Evolutionary conservation across 2,329 filamentous ascomycete genomes (phyloP), one percentile per base, ranked within the genome.

Genomic region (Fusarium sp.): DNA sequence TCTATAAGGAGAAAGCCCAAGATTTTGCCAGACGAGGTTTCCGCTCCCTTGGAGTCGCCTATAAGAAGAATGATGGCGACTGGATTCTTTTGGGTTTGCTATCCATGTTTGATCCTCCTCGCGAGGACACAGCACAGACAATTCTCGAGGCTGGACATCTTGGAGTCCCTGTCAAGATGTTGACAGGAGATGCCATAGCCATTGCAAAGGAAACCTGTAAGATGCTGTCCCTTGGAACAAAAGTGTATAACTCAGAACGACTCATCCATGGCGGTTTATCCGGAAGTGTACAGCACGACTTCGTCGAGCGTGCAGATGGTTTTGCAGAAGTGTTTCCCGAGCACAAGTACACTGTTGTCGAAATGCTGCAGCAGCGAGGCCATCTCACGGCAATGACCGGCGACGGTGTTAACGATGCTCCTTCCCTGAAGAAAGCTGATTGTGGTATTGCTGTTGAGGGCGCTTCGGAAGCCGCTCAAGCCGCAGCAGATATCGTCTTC

Each of bases 201-300:
- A 72, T 72, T 15, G 69, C 69, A 3, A 72, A 72, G 1, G 69
- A 72, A 17, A 72, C 69, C 0, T 72, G 69, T 31, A 72, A 72
- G 5, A 72, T 72, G 69, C 0, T 72, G 12, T 72, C 69, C 0
- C 52, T 72, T 0, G 69, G 69, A 0, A 72, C 69, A 0, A 72
- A 72, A 3, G 65, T 72, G 0, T 72, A 72, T 2, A 72, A 72
- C 42, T 72, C 69, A 0, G 69, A 72, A 9, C 2, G 69, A 10
- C 42, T 72, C 0, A 72, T 72, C 5, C 69, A 72, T 0, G 69
- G 69, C 1, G 69, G 69, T 0, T 12, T 72, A 0, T 65, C 69
- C 2, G 69, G 69, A 12, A 72, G 55, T 33, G 69, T 72, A 0
- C 69, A 72, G 35, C 69, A 72, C 0, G 69, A 72, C 7, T 72